Evolutionary conservation across 139 green algal genomes (phyloP), one percentile per base, ranked within the genome.

Genomic region (Ostreobium quekettii): DNA sequence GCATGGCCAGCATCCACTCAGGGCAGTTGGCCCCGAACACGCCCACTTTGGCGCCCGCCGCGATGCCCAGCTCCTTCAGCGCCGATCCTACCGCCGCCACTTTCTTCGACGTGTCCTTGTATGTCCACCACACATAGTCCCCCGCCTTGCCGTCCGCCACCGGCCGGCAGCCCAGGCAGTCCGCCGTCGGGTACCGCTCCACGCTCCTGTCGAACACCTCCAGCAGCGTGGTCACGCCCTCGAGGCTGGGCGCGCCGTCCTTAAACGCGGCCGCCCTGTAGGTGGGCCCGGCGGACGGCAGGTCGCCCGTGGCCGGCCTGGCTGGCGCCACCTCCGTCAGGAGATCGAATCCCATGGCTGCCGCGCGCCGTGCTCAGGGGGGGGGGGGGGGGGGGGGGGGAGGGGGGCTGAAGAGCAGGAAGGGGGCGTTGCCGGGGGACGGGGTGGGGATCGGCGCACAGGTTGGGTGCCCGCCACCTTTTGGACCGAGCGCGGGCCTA

Each of bases 1-100:
- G 80, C 80, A 88, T 86, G 24, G 85, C 73, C 11, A 88, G 73
- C 79, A 88, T 85, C 85, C 83, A 89, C 72, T 91, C 64, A 1
- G 77, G 74, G 73, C 62, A 85, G 74, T 91, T 91, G 33, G 67
- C 39, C 0, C 79, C 80, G 35, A 85, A 81, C 7, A 89, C 62
- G 24, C 81, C 76, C 32, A 85, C 67, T 1, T 71, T 53, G 29
- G 74, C 24, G 0, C 57, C 57, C 0, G 71, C 37, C 4, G 49
- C 31, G 4, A 76, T 28, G 30, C 75, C 77, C 15, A 79, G 48
- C 28, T 47, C 64, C 2, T 32, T 36, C 33, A 86, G 69, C 2
- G 60, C 77, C 4, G 79, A 82, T 0, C 75, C 76, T 1, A 84
- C 32, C 1, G 60, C 26, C 3, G n/a, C 28, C 30, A 85, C 82